Evolutionary conservation across 1,139 yeast species (phyloP).

Genomic region (Starmera stellimalicola): DNA sequence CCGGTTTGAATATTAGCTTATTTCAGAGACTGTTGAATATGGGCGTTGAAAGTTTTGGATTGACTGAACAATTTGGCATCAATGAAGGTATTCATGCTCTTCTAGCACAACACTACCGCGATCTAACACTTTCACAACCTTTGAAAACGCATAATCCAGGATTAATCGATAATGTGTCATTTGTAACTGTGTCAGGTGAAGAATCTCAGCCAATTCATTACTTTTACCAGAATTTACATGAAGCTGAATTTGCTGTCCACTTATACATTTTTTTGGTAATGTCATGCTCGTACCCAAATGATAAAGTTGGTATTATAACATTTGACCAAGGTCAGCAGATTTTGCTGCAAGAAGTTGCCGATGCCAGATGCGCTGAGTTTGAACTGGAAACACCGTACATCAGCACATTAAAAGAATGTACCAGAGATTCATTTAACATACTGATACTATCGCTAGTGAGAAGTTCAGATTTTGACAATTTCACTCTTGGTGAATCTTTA

Average conservation of each 20-base stretch:
- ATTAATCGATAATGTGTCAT: slow-evolving; percentile 27
- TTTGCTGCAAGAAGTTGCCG: slow-evolving; percentile 9
- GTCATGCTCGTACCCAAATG: slow-evolving; percentile 32
- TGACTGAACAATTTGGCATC: background rate
- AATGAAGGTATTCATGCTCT: background rate
- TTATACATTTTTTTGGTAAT: slow-evolving; percentile 39
- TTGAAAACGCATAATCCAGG: slow-evolving; percentile 30
- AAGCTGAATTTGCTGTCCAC: slow-evolving; percentile 44
- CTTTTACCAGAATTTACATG: slow-evolving; percentile 33
- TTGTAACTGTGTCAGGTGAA: slow-evolving; percentile 28
- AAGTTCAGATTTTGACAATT: background rate
- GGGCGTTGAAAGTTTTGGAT: slow-evolving; percentile 2
- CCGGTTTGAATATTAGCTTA: slow-evolving; percentile 5
- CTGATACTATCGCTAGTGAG: slow-evolving; percentile 4
- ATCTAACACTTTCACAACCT: slow-evolving; percentile 2
- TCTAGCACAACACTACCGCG: slow-evolving; percentile 2
- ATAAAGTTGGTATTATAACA: slow-evolving; percentile 32
- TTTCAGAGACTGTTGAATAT: slow-evolving; percentile 12
- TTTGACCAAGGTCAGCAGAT: slow-evolving; percentile 28
- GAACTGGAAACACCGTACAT: background rate
- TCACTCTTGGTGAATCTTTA: background rate
- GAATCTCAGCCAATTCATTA: slow-evolving; percentile 23
- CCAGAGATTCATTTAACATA: background rate
- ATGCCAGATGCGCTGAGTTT: slow-evolving; percentile 1
- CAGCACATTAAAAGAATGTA: background rate